A percentile compares a stretch with the other conserved stretches of the same genome.
Evolutionary conservation across 768 basidiomycete species (phyloP).

Genomic region (Leccinum boreale): DNA sequence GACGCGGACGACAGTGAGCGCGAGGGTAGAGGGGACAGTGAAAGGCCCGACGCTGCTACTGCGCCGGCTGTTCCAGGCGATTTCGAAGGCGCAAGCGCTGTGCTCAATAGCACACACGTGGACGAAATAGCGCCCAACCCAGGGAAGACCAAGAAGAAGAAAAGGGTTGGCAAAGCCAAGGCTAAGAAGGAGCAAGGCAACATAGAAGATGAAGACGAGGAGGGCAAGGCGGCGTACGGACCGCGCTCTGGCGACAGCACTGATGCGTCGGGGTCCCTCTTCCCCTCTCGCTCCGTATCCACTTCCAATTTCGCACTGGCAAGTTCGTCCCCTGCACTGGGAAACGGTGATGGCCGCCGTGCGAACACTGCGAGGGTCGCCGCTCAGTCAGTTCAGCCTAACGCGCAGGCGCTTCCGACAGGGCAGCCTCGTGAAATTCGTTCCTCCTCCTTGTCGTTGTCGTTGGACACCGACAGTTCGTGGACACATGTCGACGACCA

Average conservation of each 20-base stretch:
- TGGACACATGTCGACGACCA: slow-evolving; percentile 68
- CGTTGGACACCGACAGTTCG: slow-evolving; percentile 52
- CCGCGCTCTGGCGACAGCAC: slow-evolving; percentile 17
- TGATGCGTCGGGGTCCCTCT: slow-evolving; percentile 10
- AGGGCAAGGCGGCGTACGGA: slow-evolving; percentile 10
- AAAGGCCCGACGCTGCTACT: background rate
- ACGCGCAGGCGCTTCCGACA: background rate
- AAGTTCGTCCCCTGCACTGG: background rate
- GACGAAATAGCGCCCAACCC: slow-evolving; percentile 24
- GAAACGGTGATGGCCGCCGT: slow-evolving; percentile 1
- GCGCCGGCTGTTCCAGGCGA: slow-evolving; percentile 10
- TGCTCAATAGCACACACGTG: background rate
- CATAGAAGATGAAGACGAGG: slow-evolving; percentile 1
- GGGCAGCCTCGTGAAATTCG: slow-evolving; percentile 25
- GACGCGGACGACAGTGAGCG: background rate
- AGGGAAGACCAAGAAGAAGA: slow-evolving; percentile 38
- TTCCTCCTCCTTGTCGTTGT: slow-evolving; percentile 13
- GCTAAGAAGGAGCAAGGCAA: background rate
- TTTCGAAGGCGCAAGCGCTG: slow-evolving; percentile 2
- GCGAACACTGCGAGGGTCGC: slow-evolving; percentile 1
- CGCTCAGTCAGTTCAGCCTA: background rate
- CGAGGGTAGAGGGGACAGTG: no score
- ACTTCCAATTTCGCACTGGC: background rate
- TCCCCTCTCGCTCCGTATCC: background rate
- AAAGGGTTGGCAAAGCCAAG: slow-evolving; percentile 4